Conservation (phyloP, 2,329 filamentous ascomycete species). For the Sporothrix brasiliensis region DNA sequence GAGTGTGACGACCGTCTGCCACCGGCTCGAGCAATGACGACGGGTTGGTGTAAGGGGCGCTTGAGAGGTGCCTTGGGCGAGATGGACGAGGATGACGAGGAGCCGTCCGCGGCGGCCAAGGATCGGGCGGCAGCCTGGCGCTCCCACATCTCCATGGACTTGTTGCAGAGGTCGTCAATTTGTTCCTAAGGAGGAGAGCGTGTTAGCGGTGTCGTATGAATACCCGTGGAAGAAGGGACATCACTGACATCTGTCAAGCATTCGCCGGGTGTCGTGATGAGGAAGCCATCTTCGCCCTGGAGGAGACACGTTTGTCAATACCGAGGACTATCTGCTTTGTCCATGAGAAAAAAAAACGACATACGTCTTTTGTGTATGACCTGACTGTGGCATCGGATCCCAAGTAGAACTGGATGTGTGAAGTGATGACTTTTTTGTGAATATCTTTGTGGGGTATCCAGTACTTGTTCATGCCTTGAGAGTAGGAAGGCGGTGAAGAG, state of each 20-base stretch:
- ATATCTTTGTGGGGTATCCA: conserved; percentile 64
- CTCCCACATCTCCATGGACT: conserved; percentile 62
- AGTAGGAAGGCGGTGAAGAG: conserved; percentile 38
- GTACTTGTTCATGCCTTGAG: conserved; percentile 57
- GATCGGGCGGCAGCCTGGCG: conserved; percentile 55
- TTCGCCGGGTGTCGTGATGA: conserved; percentile 61
- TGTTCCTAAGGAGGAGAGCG: conserved; percentile 52
- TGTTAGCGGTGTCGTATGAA: neutral
- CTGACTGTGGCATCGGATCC: conserved; percentile 61
- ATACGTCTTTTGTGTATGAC: conserved; percentile 59
- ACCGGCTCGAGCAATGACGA: conserved; percentile 52
- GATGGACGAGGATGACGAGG: conserved; percentile 43
- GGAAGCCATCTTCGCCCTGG: conserved; percentile 63
- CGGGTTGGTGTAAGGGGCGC: conserved; percentile 59
- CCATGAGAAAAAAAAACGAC: neutral
- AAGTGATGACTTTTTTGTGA: conserved; percentile 62
- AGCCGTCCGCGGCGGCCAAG: neutral
- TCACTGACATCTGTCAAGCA: conserved; percentile 61
- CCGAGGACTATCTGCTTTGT: neutral
- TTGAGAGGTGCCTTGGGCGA: conserved; percentile 55
- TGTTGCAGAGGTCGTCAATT: conserved; percentile 64
- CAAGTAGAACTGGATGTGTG: conserved; percentile 61
- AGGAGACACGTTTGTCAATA: neutral
- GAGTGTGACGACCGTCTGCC: conserved; percentile 38
- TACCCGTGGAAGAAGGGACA: no score